Percentiles rank a stretch among this genome's conserved stretches.
Conservation (phyloP, 2,329 filamentous ascomycete genomes). For the Kalaharituber pfeilii region DNA sequence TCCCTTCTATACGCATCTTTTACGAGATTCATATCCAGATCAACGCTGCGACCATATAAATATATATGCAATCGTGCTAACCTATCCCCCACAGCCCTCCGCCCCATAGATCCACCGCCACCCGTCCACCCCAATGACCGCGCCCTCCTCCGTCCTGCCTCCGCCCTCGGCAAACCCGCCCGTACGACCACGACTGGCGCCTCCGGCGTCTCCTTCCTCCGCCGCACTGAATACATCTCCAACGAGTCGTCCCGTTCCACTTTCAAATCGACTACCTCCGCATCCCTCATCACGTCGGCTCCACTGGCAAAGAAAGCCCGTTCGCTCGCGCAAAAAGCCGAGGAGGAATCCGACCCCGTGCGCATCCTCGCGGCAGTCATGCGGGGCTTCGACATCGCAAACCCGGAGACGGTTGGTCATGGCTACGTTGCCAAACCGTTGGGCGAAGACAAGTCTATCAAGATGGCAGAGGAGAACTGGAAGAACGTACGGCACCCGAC, state of each 20-base stretch:
- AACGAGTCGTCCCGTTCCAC: slow-evolving; percentile 36
- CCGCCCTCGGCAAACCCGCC: slow-evolving; percentile 68
- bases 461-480: slow-evolving; percentile 25
- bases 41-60: too few species aligned
- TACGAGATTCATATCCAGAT: too few species aligned
- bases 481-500: slow-evolving; percentile 23
- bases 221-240: slow-evolving; percentile 89
- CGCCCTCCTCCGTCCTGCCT: slow-evolving; percentile 62
- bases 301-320: slow-evolving; percentile 30
- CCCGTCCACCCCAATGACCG: slow-evolving; percentile 69
- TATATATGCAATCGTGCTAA: not conserved
- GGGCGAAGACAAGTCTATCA: slow-evolving; percentile 41
- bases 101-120: slow-evolving; percentile 54
- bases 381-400: slow-evolving; percentile 39
- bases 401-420: slow-evolving; percentile 32
- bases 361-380: slow-evolving; percentile 36
- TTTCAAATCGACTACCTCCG: slow-evolving; percentile 37
- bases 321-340: slow-evolving; percentile 19
- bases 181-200: slow-evolving; percentile 41
- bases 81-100: slow-evolving; percentile 47
- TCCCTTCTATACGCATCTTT: too few species aligned
- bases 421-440: slow-evolving; percentile 28
- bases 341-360: slow-evolving; percentile 33
- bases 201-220: slow-evolving; percentile 65
- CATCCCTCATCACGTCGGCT: slow-evolving; percentile 33